Conservation (phyloP, 352 stramenopile species). For the Phytophthora quininea region DNA sequence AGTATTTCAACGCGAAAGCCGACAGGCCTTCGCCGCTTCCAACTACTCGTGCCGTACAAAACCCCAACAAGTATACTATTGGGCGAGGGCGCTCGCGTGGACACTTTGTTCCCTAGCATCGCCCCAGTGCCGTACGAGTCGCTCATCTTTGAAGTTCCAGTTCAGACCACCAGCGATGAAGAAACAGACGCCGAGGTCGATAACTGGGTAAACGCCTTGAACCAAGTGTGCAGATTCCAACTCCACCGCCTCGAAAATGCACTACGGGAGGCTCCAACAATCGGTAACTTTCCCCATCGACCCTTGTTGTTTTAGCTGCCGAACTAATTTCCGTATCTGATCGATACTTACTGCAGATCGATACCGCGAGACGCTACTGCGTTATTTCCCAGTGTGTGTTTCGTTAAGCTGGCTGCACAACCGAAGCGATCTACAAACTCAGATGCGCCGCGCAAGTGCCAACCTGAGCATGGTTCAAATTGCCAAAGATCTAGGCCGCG, state of each 20-base stretch:
- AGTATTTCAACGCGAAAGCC: background rate
- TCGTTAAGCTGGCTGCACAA: constrained; percentile 69
- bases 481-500: constrained; percentile 77
- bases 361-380: constrained; percentile 52
- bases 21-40: constrained; percentile 34
- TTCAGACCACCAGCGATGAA: background rate
- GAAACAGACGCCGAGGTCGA: constrained; percentile 22
- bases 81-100: constrained; percentile 2
- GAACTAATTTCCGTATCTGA: background rate
- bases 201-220: constrained; percentile 42
- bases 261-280: constrained; percentile 33
- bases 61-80: constrained; percentile 12
- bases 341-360: constrained; percentile 12
- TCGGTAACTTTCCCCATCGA: constrained; percentile 14
- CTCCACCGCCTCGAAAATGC: constrained; percentile 50
- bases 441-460: constrained; percentile 54
- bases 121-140: constrained; percentile 36
- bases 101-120: constrained; percentile 11
- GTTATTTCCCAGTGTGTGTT: constrained; percentile 57
- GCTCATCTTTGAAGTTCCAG: constrained; percentile 45
- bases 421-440: constrained; percentile 56
- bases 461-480: constrained; percentile 82
- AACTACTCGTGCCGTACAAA: constrained; percentile 46
- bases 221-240: constrained; percentile 53
- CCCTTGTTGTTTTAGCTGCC: background rate